phyloP scores from a whole-genome alignment of 768 basidiomycete species.

The Pleurotus pulmonarius region DNA sequence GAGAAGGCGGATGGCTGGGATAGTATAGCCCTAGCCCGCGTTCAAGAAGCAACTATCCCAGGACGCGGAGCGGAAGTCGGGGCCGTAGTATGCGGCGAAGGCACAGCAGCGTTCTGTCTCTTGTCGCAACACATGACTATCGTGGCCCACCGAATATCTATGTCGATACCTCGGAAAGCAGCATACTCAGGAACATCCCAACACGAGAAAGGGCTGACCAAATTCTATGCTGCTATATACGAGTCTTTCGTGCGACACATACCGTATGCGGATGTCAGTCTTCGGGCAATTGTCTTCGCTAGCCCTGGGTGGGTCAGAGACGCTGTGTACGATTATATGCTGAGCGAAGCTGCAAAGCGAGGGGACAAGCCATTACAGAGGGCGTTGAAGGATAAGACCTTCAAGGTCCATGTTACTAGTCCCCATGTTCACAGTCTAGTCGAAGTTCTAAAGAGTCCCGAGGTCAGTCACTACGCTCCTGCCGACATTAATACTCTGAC shows the following conservation, averaged over 20 bases:
- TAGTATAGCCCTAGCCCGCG: conserved; percentile 73
- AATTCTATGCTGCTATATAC: conserved; percentile 83
- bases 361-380: conserved; percentile 81
- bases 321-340: conserved; percentile 77
- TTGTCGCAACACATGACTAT: conserved; percentile 97
- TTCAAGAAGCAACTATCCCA: conserved; percentile 88
- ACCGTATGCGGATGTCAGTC: conserved; percentile 65
- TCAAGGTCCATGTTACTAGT: conserved; percentile 89
- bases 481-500: not conserved
- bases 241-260: conserved; percentile 88
- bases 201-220: conserved; percentile 87
- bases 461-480: conserved; percentile 46
- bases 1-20: conserved; percentile 92
- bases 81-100: conserved; percentile 95
- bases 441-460: conserved; percentile 91
- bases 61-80: conserved; percentile 95
- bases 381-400: conserved; percentile 74
- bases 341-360: conserved; percentile 74
- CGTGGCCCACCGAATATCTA: conserved; percentile 84
- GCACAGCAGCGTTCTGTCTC: conserved; percentile 89
- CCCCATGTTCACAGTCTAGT: conserved; percentile 95
- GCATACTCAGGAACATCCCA: conserved; percentile 76
- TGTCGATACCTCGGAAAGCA: conserved; percentile 88
- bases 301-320: conserved; percentile 97
- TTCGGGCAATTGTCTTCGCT: conserved; percentile 92